Conservation (phyloP, 441 rosid genomes). For the Lepidium campestre region DNA sequence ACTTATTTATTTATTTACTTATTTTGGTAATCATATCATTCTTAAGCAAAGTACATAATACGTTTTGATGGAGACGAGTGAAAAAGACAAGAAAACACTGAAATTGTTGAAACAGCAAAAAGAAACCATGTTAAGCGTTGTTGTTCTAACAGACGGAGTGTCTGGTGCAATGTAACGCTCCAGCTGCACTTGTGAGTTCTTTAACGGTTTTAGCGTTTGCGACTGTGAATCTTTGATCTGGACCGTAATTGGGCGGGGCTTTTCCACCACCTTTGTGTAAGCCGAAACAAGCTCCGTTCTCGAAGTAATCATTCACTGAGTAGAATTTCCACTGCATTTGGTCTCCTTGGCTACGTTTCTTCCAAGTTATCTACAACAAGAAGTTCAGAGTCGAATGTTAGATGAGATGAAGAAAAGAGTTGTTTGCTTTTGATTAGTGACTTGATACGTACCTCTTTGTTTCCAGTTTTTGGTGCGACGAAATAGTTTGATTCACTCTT, state of each 20-base stretch:
- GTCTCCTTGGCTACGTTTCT: constrained; percentile 29
- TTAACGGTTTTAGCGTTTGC: constrained; percentile 22
- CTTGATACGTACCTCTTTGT: constrained; percentile 40
- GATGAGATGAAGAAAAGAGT: not conserved
- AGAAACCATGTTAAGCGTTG: not conserved
- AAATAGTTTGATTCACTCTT: constrained; percentile 75
- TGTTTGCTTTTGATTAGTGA: not conserved
- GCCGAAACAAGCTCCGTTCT: constrained; percentile 66
- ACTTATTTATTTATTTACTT: not conserved
- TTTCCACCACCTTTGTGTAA: constrained; percentile 27
- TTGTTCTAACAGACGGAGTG: constrained; percentile 26
- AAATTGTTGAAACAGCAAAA: not conserved
- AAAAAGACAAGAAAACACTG: not conserved
- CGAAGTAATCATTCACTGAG: constrained; percentile 51
- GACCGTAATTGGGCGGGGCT: constrained; percentile 27
- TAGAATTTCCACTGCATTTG: constrained; percentile 48
- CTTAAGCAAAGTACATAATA: not conserved
- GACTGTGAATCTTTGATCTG: constrained; percentile 20
- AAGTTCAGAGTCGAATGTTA: not conserved
- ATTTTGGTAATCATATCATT: not conserved
- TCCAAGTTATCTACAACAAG: constrained; percentile 58
- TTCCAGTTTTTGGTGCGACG: constrained; percentile 47
- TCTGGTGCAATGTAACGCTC: constrained; percentile 31
- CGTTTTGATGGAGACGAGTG: not conserved
- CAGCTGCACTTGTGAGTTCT: constrained; percentile 28